Base-by-base conservation (phyloP, 202 grass and related monocot genomes). In the Cymbopogon flexuosus region DNA sequence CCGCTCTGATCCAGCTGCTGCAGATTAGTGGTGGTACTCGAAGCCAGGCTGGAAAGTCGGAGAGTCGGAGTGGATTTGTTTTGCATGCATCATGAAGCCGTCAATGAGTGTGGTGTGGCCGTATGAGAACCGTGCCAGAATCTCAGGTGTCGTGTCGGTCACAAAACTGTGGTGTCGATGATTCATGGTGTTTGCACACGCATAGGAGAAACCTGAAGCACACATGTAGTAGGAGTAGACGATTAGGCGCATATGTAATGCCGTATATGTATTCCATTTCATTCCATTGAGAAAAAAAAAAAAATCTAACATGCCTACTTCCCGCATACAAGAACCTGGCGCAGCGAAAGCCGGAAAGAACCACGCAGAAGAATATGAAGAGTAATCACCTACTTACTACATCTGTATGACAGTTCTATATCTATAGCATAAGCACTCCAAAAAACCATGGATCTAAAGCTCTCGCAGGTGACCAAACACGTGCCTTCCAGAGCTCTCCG, bases 111-210 rank as follows among this genome's bases (percentile, higher is more conserved):
- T 29, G 33, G 45, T 15, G 1, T 24, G 5, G 19, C 0, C 29
- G 15, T 67, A 46, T 31, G 66, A 31, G 36, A 73, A 23, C 62
- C 49, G 29, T 79, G 60, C 29, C 31, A 24, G 61, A 68, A 86
- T 31, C 15, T 11, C 56, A 61, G 15, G 47, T 8, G 37, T 4
- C 68, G 65, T 66, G 31, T 67, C 21, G n/a, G 15, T 21, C 13
- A 39, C 7, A 39, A 4, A 16, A 30, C 30, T 5, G 47, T 2
- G 24, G 56, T 10, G 9, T 22, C 64, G 4, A 45, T 27, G 34
- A 9, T 3, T 35, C 43, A 23, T 15, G 19, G 6, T 23, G 5
- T 51, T 36, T 22, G 8, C 61, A 46, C 66, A 74, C 3, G 22
- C 19, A 51, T 0, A 45, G 42, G 14, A 63, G 31, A 70, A 80